Evolutionary conservation across 2,329 filamentous ascomycete genomes (phyloP).

Genomic region (Plectosphaerella sp.): DNA sequence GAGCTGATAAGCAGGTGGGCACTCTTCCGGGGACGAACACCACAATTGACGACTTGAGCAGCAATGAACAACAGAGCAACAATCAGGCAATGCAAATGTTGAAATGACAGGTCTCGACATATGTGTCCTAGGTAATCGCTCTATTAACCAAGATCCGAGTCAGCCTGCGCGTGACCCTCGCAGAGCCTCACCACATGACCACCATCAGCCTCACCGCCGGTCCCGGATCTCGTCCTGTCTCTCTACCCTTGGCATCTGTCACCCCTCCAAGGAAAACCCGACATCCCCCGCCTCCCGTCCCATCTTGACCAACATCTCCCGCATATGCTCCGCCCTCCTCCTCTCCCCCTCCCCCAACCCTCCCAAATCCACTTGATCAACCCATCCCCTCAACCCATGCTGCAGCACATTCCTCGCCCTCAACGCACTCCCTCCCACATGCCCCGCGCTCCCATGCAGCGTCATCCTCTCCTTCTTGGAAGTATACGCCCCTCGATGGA

Average conservation of each 20-base stretch:
- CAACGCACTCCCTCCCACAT: constrained; percentile 46
- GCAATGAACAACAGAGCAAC: too few species aligned
- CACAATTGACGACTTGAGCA: too few species aligned
- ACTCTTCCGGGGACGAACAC: too few species aligned
- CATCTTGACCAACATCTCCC: constrained; percentile 56
- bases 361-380: constrained; percentile 53
- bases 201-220: neutral
- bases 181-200: neutral
- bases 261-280: constrained; percentile 55
- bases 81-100: too few species aligned
- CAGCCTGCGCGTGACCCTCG: neutral
- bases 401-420: constrained; percentile 70
- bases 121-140: too few species aligned
- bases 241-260: neutral
- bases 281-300: constrained; percentile 57
- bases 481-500: constrained; percentile 68
- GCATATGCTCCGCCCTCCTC: constrained; percentile 58
- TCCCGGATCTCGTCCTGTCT: too few species aligned
- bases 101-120: too few species aligned
- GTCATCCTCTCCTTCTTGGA: constrained; percentile 59
- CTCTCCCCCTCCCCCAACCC: constrained; percentile 36
- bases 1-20: too few species aligned
- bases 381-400: constrained; percentile 68
- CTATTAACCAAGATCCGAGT: too few species aligned
- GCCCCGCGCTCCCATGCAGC: constrained; percentile 68